These are phyloP conservation scores for Hygrocybe coccinea DNA, from an alignment of 768 basidiomycete genomes.

Conservation along the genomic window DNA sequence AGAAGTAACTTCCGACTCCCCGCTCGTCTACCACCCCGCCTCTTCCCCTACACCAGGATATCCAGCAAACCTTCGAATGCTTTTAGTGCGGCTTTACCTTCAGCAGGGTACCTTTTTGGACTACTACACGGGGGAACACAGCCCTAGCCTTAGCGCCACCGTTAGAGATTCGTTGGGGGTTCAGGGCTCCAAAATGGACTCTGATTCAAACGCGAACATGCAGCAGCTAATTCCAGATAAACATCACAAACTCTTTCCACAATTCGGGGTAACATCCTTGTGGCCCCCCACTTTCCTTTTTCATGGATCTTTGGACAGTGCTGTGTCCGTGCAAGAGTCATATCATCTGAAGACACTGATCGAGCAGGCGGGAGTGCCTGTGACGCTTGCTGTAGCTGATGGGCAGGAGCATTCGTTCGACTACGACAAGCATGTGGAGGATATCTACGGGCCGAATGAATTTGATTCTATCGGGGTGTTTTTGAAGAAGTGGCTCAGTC, in stretches of 20 bases:
- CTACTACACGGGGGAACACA: constrained; percentile 49
- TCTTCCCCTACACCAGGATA: constrained; percentile 49
- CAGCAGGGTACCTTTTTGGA: constrained; percentile 57
- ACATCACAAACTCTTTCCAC: constrained; percentile 43
- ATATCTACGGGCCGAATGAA: constrained; percentile 26
- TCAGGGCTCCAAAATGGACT: background rate
- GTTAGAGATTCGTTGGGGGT: constrained; percentile 28
- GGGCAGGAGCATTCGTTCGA: constrained; percentile 56
- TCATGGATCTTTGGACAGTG: constrained; percentile 48
- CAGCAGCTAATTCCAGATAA: constrained; percentile 29
- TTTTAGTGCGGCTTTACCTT: constrained; percentile 50
- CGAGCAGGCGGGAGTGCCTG: constrained; percentile 31
- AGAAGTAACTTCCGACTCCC: constrained; percentile 36
- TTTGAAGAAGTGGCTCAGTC: constrained; percentile 20
- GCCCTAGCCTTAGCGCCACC: constrained; percentile 42
- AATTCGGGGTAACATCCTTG: constrained; percentile 34
- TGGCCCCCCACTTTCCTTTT: constrained; percentile 49
- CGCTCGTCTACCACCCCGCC: constrained; percentile 42
- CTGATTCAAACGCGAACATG: too few species aligned
- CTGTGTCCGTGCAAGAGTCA: constrained; percentile 42
- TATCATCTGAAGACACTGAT: constrained; percentile 33
- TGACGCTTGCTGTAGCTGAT: constrained; percentile 34
- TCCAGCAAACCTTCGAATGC: constrained; percentile 60
- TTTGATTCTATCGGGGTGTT: constrained; percentile 39
- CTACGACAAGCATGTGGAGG: constrained; percentile 42